phyloP scores from a whole-genome alignment of 768 basidiomycete genomes.

The Boletus fagicola region DNA sequence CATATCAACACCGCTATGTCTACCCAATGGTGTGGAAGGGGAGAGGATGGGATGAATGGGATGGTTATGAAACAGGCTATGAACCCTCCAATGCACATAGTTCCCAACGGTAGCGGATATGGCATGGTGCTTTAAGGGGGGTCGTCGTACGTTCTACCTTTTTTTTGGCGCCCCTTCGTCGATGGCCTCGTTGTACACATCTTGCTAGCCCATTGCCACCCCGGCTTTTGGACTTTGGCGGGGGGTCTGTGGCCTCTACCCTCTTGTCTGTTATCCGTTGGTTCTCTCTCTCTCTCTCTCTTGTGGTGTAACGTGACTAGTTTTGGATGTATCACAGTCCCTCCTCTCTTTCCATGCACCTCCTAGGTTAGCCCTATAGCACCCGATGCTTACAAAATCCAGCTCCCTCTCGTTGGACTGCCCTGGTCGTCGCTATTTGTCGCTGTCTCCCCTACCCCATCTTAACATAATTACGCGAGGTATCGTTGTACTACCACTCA shows the following conservation, averaged over 20 bases:
- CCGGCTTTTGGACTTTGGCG: slow-evolving; percentile 17
- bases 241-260: slow-evolving; percentile 7
- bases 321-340: slow-evolving; percentile 17
- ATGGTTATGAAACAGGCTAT: slow-evolving; percentile 37
- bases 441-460: neutral
- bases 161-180: neutral
- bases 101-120: slow-evolving; percentile 39
- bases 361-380: slow-evolving; percentile 11
- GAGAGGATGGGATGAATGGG: slow-evolving; percentile 32
- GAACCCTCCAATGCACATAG: slow-evolving; percentile 38
- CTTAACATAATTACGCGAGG: slow-evolving; percentile 17
- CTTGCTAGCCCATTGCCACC: slow-evolving; percentile 11
- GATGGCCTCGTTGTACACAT: slow-evolving; percentile 10
- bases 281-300: slow-evolving; percentile 3
- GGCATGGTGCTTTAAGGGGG: slow-evolving; percentile 37
- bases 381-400: slow-evolving; percentile 16
- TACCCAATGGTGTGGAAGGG: slow-evolving; percentile 26
- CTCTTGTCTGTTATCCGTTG: slow-evolving; percentile 16
- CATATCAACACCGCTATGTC: slow-evolving; percentile 28
- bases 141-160: slow-evolving; percentile 7
- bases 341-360: neutral
- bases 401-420: neutral
- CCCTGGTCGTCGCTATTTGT: slow-evolving; percentile 8
- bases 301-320: slow-evolving; percentile 11
- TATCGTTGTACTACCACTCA: slow-evolving; percentile 27